phyloP scores from a whole-genome alignment of 371 early-diverging fungal species.

The Mortierella sp. region DNA sequence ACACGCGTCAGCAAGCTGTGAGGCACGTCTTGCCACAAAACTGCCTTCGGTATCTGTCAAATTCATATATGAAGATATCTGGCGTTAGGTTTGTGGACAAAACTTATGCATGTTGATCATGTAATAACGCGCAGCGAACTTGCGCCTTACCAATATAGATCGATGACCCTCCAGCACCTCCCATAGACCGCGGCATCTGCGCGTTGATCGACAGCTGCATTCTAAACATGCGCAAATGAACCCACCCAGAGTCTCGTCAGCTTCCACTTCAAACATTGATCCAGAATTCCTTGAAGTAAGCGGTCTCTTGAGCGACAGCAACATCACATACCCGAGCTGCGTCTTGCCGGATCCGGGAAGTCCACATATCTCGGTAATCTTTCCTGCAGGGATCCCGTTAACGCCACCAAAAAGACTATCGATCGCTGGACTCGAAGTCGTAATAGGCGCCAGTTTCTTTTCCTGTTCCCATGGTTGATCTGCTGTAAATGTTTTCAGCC shows the following conservation, averaged over 20 bases:
- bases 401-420: constrained; percentile 32
- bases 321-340: constrained; percentile 61
- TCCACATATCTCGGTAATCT: constrained; percentile 55
- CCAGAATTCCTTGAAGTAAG: not conserved
- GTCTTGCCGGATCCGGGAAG: constrained; percentile 68
- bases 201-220: constrained; percentile 63
- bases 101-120: not conserved
- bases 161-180: constrained; percentile 36
- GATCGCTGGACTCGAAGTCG: constrained; percentile 42
- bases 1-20: constrained; percentile 58
- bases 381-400: constrained; percentile 40
- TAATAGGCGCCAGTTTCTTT: constrained; percentile 31
- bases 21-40: constrained; percentile 61
- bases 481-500: constrained; percentile 17
- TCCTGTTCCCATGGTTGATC: constrained; percentile 30
- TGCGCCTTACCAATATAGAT: constrained; percentile 38
- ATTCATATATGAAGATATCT: not conserved
- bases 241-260: not conserved
- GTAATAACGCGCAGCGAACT: not conserved
- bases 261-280: not conserved
- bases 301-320: too few relatives aligned
- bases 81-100: not conserved
- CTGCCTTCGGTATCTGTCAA: constrained; percentile 68
- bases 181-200: constrained; percentile 28
- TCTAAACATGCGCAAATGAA: constrained; percentile 19